A percentile compares a stretch with the other conserved stretches of the same genome.
Conservation (phyloP, 1,139 yeast genomes). For the Hemisphaericaspora xylanilytica region DNA sequence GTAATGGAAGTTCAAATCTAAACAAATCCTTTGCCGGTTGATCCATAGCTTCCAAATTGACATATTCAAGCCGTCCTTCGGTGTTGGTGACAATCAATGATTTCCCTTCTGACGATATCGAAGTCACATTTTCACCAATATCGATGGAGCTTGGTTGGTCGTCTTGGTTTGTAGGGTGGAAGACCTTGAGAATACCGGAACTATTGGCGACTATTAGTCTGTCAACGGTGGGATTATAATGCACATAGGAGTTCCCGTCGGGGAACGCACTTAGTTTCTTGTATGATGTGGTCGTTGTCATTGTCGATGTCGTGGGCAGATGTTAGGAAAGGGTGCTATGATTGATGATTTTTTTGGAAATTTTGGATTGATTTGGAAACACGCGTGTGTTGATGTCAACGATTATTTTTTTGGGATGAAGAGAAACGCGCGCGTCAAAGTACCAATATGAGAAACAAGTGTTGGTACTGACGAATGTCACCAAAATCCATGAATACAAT, state of each 20-base stretch:
- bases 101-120: conserved; percentile 24
- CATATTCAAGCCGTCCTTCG: conserved; percentile 34
- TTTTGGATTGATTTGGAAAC: no score
- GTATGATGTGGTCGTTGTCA: conserved; percentile 7
- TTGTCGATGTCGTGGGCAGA: background rate
- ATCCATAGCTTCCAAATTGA: conserved; percentile 21
- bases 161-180: conserved; percentile 36
- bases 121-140: conserved; percentile 42
- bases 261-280: conserved; percentile 36
- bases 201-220: conserved; percentile 51
- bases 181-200: conserved; percentile 51
- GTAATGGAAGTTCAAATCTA: conserved; percentile 59
- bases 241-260: conserved; percentile 48
- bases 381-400: no score
- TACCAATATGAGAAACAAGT: no score
- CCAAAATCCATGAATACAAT: no score
- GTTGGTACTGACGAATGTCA: no score
- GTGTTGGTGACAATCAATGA: conserved; percentile 31
- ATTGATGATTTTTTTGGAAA: no score
- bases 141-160: conserved; percentile 57
- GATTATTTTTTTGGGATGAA: no score
- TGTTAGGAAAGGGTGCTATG: no score
- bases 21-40: conserved; percentile 27
- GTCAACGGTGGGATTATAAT: conserved; percentile 29
- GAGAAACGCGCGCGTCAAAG: no score